Base-by-base conservation (phyloP, 2,329 filamentous ascomycete species). In the Aspergillus clavatus region DNA sequence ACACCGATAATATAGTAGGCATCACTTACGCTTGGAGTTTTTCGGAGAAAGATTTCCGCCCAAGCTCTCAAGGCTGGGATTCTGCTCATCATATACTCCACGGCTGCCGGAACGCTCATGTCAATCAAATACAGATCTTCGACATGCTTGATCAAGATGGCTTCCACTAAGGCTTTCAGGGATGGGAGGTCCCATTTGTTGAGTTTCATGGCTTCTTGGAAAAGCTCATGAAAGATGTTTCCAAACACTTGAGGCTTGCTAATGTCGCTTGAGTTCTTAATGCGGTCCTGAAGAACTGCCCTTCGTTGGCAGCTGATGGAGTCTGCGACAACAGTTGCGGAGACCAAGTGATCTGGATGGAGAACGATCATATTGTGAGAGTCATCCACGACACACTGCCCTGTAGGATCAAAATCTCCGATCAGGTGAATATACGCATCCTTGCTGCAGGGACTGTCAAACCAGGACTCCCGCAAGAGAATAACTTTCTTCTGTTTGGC, bases 261-360 rank as follows among this genome's bases (percentile, higher is more conserved):
- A 2, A 87, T 78, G 53, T 89, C 86, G 58, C 84, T 86, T 0
- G 89, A 91, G 7, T 89, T 88, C 67, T 97, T 97, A 57, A 98
- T 85, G 24, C 93, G 84, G 65, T 98, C 91, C 66, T 97, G 90
- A 21, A 98, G 78, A 1, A 97, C 91, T 23, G 93, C 89, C 52
- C 91, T 85, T 14, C 93, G 85, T 63, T 87, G 84, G 62, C 93
- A 98, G 19, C 83, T 84, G 63, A 97, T 95, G 0, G 93, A 95
- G 67, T 98, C 93, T n/a, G 89, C 90, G 35, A 98, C 86, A 4
- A 94, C 89, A 0, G 93, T 97, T 2, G 93, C 86, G 2, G 93
- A 97, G 42, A 98, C 86, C 26, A 98, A 79, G 68, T 97, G 90
- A 60, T 98, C 93, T 0, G 93, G 93, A 60, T 98, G 90, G 11